A percentile compares a stretch with the other conserved stretches of the same genome.
Conservation (phyloP, 306 rosid genomes). For the Rosa persica region DNA sequence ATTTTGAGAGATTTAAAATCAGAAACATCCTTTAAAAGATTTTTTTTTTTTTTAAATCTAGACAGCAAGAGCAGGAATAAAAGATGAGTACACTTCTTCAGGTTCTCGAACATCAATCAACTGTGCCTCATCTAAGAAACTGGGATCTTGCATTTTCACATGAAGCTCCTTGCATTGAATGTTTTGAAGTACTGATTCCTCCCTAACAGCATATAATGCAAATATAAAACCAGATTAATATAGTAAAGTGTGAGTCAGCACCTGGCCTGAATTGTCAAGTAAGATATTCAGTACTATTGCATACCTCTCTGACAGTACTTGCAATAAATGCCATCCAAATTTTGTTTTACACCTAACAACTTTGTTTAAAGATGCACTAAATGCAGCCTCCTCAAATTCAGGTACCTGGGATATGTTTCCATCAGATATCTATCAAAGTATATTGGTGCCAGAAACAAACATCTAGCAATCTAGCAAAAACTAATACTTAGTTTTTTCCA, state of each 20-base stretch:
- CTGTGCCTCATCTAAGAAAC: slow-evolving; percentile 75
- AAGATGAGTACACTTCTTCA: slow-evolving; percentile 69
- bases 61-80: slow-evolving; percentile 11
- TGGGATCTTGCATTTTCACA: slow-evolving; percentile 71
- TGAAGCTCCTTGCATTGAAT: slow-evolving; percentile 76
- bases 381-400: slow-evolving; percentile 97
- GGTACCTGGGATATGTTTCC: slow-evolving; percentile 63
- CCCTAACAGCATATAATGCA: slow-evolving; percentile 51
- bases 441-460: slow-evolving; percentile 15
- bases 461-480: not conserved
- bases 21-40: not conserved
- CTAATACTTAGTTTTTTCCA: not conserved
- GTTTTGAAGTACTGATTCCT: slow-evolving; percentile 64
- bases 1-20: not conserved
- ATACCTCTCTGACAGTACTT: slow-evolving; percentile 58
- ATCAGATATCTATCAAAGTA: slow-evolving; percentile 26
- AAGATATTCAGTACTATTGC: slow-evolving; percentile 15
- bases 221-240: slow-evolving; percentile 44
- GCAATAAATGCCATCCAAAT: slow-evolving; percentile 96
- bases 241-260: slow-evolving; percentile 12
- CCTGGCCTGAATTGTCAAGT: slow-evolving; percentile 14
- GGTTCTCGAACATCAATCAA: slow-evolving; percentile 96
- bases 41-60: not conserved
- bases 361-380: slow-evolving; percentile 80
- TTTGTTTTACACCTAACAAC: slow-evolving; percentile 84